Conservation (phyloP, 2,329 filamentous ascomycete genomes). For the Podosphaera aphanis region DNA sequence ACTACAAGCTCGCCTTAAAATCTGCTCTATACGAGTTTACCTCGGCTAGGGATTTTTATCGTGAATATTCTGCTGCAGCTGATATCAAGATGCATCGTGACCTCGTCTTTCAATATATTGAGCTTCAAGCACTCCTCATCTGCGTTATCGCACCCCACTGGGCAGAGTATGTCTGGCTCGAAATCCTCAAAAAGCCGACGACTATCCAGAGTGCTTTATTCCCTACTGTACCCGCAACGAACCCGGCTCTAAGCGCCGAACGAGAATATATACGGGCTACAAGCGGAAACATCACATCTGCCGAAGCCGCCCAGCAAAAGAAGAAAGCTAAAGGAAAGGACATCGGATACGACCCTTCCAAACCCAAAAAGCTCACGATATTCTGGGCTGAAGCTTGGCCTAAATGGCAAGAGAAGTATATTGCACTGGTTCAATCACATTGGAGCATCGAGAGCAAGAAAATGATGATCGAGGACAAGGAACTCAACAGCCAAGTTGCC, state of each 20-base stretch:
- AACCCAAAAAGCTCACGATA: slow-evolving; percentile 77
- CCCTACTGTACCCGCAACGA: slow-evolving; percentile 42
- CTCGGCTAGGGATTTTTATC: slow-evolving; percentile 73
- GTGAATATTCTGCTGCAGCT: slow-evolving; percentile 53
- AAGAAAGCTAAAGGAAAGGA: slow-evolving; percentile 85
- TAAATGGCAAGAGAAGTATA: slow-evolving; percentile 76
- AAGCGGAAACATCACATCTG: slow-evolving; percentile 63
- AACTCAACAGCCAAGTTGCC: slow-evolving; percentile 50
- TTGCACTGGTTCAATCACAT: slow-evolving; percentile 50
- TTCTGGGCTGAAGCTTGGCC: slow-evolving; percentile 64
- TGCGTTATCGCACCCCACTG: slow-evolving; percentile 78
- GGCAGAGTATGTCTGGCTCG: slow-evolving; percentile 82
- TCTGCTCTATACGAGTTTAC: slow-evolving; percentile 75
- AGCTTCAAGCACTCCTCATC: slow-evolving; percentile 65
- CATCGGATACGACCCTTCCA: slow-evolving; percentile 64
- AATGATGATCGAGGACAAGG: slow-evolving; percentile 56
- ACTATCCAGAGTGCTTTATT: slow-evolving; percentile 62
- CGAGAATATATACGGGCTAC: slow-evolving; percentile 53
- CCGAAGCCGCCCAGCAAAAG: slow-evolving; percentile 64
- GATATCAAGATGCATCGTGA: slow-evolving; percentile 73
- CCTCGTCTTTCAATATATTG: slow-evolving; percentile 56
- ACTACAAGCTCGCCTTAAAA: slow-evolving; percentile 74
- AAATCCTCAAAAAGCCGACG: slow-evolving; percentile 54
- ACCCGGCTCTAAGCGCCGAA: slow-evolving; percentile 49
- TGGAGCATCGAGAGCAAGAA: slow-evolving; percentile 38